Conservation (phyloP, 2,329 filamentous ascomycete species). For the Colletotrichum tamarilloi region DNA sequence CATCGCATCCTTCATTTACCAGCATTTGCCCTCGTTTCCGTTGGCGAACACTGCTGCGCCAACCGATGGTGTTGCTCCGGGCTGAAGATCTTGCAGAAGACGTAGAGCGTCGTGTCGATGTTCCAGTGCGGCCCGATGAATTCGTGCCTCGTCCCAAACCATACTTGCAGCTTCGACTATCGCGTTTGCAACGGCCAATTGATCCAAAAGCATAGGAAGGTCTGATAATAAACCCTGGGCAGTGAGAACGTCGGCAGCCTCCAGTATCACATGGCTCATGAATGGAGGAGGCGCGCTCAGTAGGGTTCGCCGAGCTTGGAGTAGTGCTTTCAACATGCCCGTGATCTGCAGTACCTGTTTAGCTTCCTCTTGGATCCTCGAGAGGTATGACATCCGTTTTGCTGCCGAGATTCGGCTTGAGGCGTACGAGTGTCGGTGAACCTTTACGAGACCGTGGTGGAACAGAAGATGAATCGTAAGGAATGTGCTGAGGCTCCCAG, state of each 20-base stretch:
- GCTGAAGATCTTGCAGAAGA: conserved; percentile 46
- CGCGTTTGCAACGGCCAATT: conserved; percentile 63
- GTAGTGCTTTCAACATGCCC: conserved; percentile 52
- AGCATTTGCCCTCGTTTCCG: conserved; percentile 40
- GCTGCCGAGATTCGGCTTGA: conserved; percentile 50
- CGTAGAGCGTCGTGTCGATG: conserved; percentile 48
- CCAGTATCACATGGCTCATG: conserved; percentile 69
- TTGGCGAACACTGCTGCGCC: conserved; percentile 45
- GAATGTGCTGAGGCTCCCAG: conserved; percentile 66
- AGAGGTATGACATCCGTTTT: conserved; percentile 56
- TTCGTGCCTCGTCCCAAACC: conserved; percentile 69
- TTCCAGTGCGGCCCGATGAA: conserved; percentile 60
- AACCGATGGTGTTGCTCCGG: conserved; percentile 40
- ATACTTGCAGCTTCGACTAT: conserved; percentile 66
- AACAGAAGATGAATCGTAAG: conserved; percentile 76
- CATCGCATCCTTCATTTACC: conserved; percentile 50
- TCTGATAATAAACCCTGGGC: conserved; percentile 65
- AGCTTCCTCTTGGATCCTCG: conserved; percentile 63
- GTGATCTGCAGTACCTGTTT: conserved; percentile 61
- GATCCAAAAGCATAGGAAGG: conserved; percentile 63
- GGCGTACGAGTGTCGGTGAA: conserved; percentile 69
- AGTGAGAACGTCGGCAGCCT: conserved; percentile 74
- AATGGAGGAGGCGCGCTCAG: conserved; percentile 67
- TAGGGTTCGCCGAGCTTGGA: conserved; percentile 44
- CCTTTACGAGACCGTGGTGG: conserved; percentile 70